A percentile compares a stretch with the other conserved stretches of the same genome.
Conservation (phyloP, 192 early-diverging fungal genomes). For the Entomortierella lignicola region DNA sequence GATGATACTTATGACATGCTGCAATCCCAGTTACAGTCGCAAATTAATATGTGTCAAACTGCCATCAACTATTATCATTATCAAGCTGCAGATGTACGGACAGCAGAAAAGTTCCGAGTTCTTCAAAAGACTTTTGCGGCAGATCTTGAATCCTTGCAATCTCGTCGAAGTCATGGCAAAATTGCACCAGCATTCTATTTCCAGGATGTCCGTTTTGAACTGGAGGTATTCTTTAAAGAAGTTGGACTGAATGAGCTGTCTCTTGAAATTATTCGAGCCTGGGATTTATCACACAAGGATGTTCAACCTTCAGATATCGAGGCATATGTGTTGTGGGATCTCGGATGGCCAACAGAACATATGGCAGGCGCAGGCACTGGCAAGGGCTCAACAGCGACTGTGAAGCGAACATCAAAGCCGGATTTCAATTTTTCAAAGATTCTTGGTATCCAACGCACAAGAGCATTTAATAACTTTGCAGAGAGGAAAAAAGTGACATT, state of each 20-base stretch:
- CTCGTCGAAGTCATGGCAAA: constrained; percentile 48
- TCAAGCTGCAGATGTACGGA: constrained; percentile 55
- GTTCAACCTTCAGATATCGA: constrained; percentile 69
- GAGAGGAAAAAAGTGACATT: constrained; percentile 77
- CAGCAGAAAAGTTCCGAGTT: constrained; percentile 65
- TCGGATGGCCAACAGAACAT: constrained; percentile 79
- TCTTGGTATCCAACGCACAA: constrained; percentile 70
- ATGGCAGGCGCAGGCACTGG: constrained; percentile 60
- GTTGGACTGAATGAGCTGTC: constrained; percentile 76
- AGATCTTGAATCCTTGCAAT: constrained; percentile 65
- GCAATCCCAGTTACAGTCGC: constrained; percentile 59
- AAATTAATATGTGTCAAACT: constrained; percentile 65
- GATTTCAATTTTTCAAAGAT: constrained; percentile 66
- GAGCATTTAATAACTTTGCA: constrained; percentile 70
- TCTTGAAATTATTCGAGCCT: constrained; percentile 67
- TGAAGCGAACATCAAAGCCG: constrained; percentile 54
- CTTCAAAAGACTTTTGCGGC: constrained; percentile 67
- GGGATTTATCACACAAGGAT: constrained; percentile 65
- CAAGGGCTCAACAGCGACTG: constrained; percentile 72
- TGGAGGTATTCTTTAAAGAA: constrained; percentile 62
- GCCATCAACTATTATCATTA: constrained; percentile 57
- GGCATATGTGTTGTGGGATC: constrained; percentile 74
- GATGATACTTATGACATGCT: constrained; percentile 60
- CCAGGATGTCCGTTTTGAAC: constrained; percentile 64
- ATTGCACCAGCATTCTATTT: constrained; percentile 64